Conservation (phyloP, 768 basidiomycete genomes). For the Calvatia gigantea region DNA sequence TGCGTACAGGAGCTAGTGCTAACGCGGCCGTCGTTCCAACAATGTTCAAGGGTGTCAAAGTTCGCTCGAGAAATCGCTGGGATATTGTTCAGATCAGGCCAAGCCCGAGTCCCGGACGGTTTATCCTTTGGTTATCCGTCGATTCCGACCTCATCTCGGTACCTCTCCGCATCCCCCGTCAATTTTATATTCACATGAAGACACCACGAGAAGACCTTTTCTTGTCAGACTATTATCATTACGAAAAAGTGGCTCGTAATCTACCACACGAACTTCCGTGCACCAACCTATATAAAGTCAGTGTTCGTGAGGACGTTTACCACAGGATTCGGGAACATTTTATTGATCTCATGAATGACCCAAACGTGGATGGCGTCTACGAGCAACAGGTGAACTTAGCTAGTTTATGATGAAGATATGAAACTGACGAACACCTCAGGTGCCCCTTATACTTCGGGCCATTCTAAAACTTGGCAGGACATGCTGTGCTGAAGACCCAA, state of each 20-base stretch:
- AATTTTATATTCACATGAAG: slow-evolving; percentile 92
- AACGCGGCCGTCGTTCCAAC: slow-evolving; percentile 51
- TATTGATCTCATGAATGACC: slow-evolving; percentile 87
- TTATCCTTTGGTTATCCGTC: slow-evolving; percentile 83
- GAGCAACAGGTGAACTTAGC: slow-evolving; percentile 72
- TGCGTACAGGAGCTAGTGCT: slow-evolving; percentile 35
- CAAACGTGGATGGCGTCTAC: slow-evolving; percentile 92
- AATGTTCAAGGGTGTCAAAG: slow-evolving; percentile 67
- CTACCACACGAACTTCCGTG: slow-evolving; percentile 78
- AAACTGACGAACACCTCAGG: slow-evolving; percentile 25
- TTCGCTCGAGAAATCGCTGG: slow-evolving; percentile 72
- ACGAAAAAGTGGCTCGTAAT: slow-evolving; percentile 70
- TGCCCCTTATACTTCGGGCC: slow-evolving; percentile 80
- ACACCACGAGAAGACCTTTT: slow-evolving; percentile 65
- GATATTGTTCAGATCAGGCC: slow-evolving; percentile 89
- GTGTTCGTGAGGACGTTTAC: slow-evolving; percentile 81
- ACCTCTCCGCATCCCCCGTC: slow-evolving; percentile 80
- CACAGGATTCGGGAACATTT: slow-evolving; percentile 87
- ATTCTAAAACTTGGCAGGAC: slow-evolving; percentile 82
- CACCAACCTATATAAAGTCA: slow-evolving; percentile 77
- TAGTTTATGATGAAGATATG: neutral
- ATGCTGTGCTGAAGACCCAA: slow-evolving; percentile 62
- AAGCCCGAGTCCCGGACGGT: slow-evolving; percentile 75
- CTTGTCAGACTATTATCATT: slow-evolving; percentile 61
- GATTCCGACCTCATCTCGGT: slow-evolving; percentile 77